Evolutionary conservation across 805 yeast genomes (phyloP).

Genomic region (Kluyveromyces dobzhanskii): DNA sequence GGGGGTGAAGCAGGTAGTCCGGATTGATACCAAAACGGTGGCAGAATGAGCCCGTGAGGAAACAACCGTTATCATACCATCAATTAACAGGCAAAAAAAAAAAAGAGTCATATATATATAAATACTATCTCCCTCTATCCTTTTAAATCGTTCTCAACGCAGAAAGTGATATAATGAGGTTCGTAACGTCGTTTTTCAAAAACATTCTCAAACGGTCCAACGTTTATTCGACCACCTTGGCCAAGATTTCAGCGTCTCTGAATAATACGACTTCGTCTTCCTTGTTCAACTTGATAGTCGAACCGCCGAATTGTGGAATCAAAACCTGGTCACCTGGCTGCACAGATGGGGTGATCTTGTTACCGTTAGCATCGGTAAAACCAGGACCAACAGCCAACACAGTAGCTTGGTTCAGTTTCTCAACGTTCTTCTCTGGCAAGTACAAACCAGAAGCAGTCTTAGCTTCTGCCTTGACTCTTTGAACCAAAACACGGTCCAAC

Average conservation of each 20-base stretch:
- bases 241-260: conserved; percentile 92
- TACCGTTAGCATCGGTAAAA: conserved; percentile 64
- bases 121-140: too few species aligned
- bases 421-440: conserved; percentile 93
- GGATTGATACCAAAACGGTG: too few species aligned
- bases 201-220: too few species aligned
- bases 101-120: too few species aligned
- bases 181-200: too few species aligned
- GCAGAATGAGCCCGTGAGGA: too few species aligned
- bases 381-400: conserved; percentile 97
- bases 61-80: too few species aligned
- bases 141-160: too few species aligned
- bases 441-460: conserved; percentile 89
- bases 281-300: conserved; percentile 77
- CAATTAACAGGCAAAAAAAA: too few species aligned
- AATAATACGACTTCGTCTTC: conserved; percentile 69
- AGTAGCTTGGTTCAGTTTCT: conserved; percentile 84
- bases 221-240: conserved; percentile 65
- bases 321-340: conserved; percentile 87
- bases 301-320: conserved; percentile 93
- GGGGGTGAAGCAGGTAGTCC: too few species aligned
- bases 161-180: too few species aligned
- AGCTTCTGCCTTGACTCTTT: conserved; percentile 84
- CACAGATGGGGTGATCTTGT: conserved; percentile 64
- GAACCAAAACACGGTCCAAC: conserved; percentile 92